Evolutionary conservation across 345 rosid genomes (phyloP).

Genomic region (Gossypium thurberi): DNA sequence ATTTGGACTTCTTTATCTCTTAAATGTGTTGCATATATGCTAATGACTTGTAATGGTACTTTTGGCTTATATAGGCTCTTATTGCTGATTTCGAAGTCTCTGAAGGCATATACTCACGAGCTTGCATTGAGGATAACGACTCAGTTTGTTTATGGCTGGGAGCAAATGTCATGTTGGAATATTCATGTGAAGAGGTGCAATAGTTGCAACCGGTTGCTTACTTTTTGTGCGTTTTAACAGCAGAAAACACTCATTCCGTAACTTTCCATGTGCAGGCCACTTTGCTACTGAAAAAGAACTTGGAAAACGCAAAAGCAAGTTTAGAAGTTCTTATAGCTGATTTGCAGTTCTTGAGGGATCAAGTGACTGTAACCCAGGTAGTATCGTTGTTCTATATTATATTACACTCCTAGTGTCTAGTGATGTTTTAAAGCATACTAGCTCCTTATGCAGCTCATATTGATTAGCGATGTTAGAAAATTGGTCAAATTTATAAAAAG

Average conservation of each 20-base stretch:
- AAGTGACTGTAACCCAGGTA: constrained; percentile 95
- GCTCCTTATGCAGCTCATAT: not conserved
- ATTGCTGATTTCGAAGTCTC: constrained; percentile 88
- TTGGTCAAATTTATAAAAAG: not conserved
- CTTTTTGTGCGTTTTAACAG: constrained; percentile 15
- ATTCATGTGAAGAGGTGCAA: constrained; percentile 76
- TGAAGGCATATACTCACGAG: constrained; percentile 88
- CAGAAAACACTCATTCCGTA: constrained; percentile 17
- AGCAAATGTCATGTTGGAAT: constrained; percentile 96
- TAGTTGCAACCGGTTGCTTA: constrained; percentile 13
- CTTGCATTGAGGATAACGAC: constrained; percentile 58
- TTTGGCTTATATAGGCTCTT: constrained; percentile 40
- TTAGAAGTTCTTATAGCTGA: constrained; percentile 82
- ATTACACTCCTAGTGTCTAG: not conserved
- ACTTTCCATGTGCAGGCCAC: constrained; percentile 46
- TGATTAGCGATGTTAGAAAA: not conserved
- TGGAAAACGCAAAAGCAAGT: constrained; percentile 94
- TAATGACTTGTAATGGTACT: not conserved
- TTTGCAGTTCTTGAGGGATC: constrained; percentile 89
- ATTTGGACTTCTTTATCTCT: not conserved
- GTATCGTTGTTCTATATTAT: not conserved
- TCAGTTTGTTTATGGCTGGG: constrained; percentile 92
- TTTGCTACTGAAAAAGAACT: constrained; percentile 66
- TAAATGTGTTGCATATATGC: not conserved
- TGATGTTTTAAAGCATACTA: not conserved